Percentiles rank a stretch among this genome's conserved stretches.
Evolutionary conservation across 2,329 filamentous ascomycete species (phyloP).

Genomic region (Alternaria arborescens): DNA sequence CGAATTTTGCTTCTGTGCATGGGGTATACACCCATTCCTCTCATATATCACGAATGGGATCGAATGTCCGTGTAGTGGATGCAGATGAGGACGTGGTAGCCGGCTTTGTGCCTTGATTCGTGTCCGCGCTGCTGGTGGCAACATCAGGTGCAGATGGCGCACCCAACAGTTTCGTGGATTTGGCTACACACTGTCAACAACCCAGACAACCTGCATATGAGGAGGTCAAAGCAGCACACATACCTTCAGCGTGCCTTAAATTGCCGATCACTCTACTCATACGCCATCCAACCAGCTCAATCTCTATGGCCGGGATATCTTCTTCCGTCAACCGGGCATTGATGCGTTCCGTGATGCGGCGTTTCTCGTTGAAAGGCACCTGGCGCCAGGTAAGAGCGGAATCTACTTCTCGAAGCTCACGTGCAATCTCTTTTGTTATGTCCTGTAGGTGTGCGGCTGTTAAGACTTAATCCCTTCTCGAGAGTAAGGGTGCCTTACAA

Average conservation of each 20-base stretch:
- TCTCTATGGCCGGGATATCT: background rate
- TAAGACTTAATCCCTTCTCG: background rate
- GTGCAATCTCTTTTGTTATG: background rate
- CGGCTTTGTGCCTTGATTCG: background rate
- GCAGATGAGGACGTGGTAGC: background rate
- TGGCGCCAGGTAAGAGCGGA: background rate
- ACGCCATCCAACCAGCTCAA: conserved; percentile 4
- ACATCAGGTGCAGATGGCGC: background rate
- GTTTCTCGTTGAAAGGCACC: background rate
- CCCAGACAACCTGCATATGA: background rate
- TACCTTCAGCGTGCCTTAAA: background rate
- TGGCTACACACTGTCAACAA: background rate
- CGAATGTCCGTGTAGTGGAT: background rate
- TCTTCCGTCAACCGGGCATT: background rate
- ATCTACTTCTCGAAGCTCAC: background rate
- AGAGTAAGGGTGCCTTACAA: background rate
- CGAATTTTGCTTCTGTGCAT: background rate
- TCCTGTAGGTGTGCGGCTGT: background rate
- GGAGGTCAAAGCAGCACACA: background rate
- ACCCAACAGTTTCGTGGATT: background rate
- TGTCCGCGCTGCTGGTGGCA: background rate
- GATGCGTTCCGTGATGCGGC: background rate
- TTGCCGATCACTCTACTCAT: conserved; percentile 6
- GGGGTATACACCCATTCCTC: background rate
- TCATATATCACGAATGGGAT: background rate